Base-by-base conservation (phyloP, 139 green algal species). In the Closterium sp. region DNA sequence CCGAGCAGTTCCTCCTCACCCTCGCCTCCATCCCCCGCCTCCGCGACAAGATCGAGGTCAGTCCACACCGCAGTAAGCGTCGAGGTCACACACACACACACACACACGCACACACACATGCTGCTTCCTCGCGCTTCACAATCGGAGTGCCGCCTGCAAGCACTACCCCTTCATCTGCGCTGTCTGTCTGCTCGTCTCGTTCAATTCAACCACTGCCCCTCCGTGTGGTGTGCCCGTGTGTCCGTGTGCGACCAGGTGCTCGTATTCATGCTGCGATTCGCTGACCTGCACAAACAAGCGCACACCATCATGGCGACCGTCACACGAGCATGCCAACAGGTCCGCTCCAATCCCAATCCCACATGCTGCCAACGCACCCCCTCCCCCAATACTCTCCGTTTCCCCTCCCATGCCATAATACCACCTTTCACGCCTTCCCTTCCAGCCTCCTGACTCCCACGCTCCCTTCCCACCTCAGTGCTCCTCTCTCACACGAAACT, bases 1-100 rank as follows among this genome's bases (percentile, higher is more conserved):
- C 85, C 85, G 85, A 88, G 85, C 85, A 88, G 30, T 88, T 88
- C 85, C 85, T 88, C 13, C 29, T 31, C 85, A 31, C 85, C 85
- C 29, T 88, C 29, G 85, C 85, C 85, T 31, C 29, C 29, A 31
- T 88, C 85, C 85, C 85, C 85, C 85, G 85, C 21, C 85, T 88
- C 30, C 17, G 85, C 19, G 30, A 31, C 30, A 88, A 88, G 30
- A 31, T 88, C 29, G 29, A 88, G 85, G 85, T 88, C 85, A 27
- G 85, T 31, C 85, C 1, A 10, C 29, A 21, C 85, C 1, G 29
- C 29, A 21, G 29, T 31, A 9, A 31, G 30, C 85, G 1, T 29
- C 11, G 11, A 7, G 22, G 30, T 88, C 6, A 27, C 10, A 73
- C 17, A 4, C 6, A 27, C 10, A 73, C 17, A 4, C 6, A 27